Base-by-base conservation (phyloP, 1,139 yeast species). In the Kodamaea anthophila region DNA sequence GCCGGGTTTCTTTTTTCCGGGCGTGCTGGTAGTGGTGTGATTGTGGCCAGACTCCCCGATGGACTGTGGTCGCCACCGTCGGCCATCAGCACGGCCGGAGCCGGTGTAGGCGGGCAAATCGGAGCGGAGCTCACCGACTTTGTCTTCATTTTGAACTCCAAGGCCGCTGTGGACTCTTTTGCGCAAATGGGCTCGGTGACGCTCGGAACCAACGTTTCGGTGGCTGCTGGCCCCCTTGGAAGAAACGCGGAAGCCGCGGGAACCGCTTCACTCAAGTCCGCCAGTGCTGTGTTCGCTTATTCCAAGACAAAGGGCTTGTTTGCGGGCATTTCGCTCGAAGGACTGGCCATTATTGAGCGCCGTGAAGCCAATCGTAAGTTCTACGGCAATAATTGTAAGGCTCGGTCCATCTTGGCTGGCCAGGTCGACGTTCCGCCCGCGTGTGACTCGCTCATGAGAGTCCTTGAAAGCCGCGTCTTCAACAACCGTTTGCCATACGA, bases 51-150 rank as follows among this genome's bases (percentile, higher is more conserved):
- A 39, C 68, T 91, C 31, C 93, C 93, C 2, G 98, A 91, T 56
- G 97, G 97, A 1, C 59, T 78, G 1, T 91, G 98, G 98, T 86
- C 96, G n/a, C 93, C 97, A 1, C 98, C 98, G 2, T 81, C 95
- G 3, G 98, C 96, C 7, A 82, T 91, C 44, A 80, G 78, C 29
- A 84, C 96, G 15, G 97, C 96, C 1, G 98, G 98, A 45, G 97
- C 96, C 3, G 97, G 98, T 49, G 96, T 93, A 4, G 98, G 98
- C 35, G 98, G 98, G 24, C 94, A 87, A 60, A 75, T 91, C 43
- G 98, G 98, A 23, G 93, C 96, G 5, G 98, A 91, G 54, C 65
- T 91, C 47, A 91, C 98, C 1, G 98, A 91, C 61, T 91, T 91
- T 55, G 96, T 91, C 24, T 91, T 91, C 54, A 88, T 91, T 36